Conservation (phyloP, 2,329 filamentous ascomycete species). For the Epichloe amarillans region DNA sequence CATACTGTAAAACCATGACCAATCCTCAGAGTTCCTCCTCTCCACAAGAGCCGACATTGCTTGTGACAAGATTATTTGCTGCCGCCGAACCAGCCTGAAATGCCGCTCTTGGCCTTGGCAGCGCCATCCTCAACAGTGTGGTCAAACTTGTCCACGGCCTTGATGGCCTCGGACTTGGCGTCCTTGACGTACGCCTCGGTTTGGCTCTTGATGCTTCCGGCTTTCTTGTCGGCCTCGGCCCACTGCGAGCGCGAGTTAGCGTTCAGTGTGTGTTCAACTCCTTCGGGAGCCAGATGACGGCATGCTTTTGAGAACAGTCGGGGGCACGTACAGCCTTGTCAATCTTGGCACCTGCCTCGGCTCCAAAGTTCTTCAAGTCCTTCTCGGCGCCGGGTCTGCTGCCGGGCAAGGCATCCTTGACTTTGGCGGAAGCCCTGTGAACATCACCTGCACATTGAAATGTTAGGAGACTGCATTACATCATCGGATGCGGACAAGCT, state of each 20-base stretch:
- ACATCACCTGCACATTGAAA: conserved; percentile 54
- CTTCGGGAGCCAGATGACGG: too few species aligned
- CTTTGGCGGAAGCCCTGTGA: conserved; percentile 50
- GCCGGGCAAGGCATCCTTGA: conserved; percentile 54
- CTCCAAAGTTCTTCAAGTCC: conserved; percentile 36
- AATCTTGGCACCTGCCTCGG: conserved; percentile 46
- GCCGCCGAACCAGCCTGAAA: conserved; percentile 80
- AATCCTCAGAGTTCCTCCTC: neutral
- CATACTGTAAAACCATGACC: neutral
- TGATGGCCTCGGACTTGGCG: conserved; percentile 48
- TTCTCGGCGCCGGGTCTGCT: conserved; percentile 49
- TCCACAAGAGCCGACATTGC: neutral
- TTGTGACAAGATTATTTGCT: conserved; percentile 22
- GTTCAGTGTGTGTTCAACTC: too few species aligned
- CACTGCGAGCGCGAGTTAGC: conserved; percentile 10
- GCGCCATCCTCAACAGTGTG: conserved; percentile 67
- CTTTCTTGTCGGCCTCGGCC: conserved; percentile 48
- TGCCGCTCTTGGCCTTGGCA: conserved; percentile 67
- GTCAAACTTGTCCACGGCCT: conserved; percentile 73
- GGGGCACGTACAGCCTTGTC: conserved; percentile 52
- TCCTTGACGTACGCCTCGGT: conserved; percentile 48
- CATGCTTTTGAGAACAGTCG: neutral
- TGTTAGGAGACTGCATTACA: neutral
- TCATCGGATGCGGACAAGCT: neutral
- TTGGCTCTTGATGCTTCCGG: conserved; percentile 47